Evolutionary conservation across 345 rosid species (phyloP), one percentile per base, ranked within the genome.

Genomic region (Dipteronia sinensis): DNA sequence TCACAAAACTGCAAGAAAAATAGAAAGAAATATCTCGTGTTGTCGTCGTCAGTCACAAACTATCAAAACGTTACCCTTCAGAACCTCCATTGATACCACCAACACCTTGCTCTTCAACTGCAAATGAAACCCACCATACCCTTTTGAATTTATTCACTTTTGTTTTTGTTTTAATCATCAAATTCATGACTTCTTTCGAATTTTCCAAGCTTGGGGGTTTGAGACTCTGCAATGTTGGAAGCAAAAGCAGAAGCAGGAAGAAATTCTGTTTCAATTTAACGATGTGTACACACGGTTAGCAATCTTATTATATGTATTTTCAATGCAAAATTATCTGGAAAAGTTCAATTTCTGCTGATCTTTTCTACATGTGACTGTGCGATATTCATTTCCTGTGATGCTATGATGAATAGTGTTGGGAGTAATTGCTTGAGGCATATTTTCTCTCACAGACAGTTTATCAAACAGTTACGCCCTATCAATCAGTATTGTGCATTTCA

Each of bases 221-320:
- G 61, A 63, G 23, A 9, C 58, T 31, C 17, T 19, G 46, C 23
- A 25, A 3, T 9, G 15, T 55, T 56, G n/a, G 10, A 56, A 31
- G 38, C 74, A 67, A 23, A 13, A 17, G 31, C 74, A 67, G 29
- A 13, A 17, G 31, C 46, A 79, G 40, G 71, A 61, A 29, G 38
- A 69, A 13, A 19, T 51, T 51, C n/a, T 10, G 16, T 51, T 62
- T 62, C 34, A 23, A 22, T 1, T 61, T 58, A 61, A 75, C 56
- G 88, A 90, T 64, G 79, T 87, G 73, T 81, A 83, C 78, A 78
- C 90, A 65, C 89, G 81, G 65, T 4, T 31, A 31, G 38, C 4
- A 31, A 31, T 3, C 38, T 3, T 31, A 31, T 31, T 31, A 31
- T 3, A 31, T 31, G 38, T 31, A 31, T 31, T 31, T 31, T 31